Evolutionary conservation across 2,329 filamentous ascomycete genomes (phyloP).

Genomic region (Capronia epimyces): DNA sequence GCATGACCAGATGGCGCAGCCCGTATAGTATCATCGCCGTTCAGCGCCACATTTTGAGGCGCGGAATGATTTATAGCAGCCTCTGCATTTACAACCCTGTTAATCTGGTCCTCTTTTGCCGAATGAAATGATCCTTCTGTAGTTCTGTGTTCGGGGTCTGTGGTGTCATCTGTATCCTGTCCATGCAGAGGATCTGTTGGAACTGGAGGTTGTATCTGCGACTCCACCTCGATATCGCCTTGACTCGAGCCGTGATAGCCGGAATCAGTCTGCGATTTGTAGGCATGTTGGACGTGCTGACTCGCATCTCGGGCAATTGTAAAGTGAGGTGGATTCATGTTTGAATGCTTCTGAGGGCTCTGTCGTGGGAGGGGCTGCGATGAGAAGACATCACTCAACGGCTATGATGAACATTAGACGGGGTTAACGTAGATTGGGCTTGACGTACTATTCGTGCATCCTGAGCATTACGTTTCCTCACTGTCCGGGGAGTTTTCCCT

Average conservation of each 20-base stretch:
- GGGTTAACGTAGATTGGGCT: not conserved
- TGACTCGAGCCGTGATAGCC: conserved; percentile 45
- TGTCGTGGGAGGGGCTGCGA: conserved; percentile 34
- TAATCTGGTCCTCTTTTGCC: conserved; percentile 35
- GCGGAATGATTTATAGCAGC: conserved; percentile 5
- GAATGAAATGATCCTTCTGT: conserved; percentile 46
- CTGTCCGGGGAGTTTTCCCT: conserved; percentile 46
- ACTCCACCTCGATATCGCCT: conserved; percentile 38
- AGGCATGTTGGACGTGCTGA: conserved; percentile 33
- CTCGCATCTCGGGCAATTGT: conserved; percentile 30
- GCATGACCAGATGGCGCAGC: conserved; percentile 2
- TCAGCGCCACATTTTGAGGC: conserved; percentile 34
- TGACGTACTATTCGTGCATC: conserved; percentile 42
- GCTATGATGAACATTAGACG: conserved; percentile 33
- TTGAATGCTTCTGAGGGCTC: conserved; percentile 33
- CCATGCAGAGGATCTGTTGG: conserved; percentile 27
- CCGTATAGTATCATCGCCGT: not conserved
- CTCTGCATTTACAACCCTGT: conserved; percentile 29
- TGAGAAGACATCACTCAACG: conserved; percentile 46
- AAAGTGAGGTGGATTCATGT: conserved; percentile 36
- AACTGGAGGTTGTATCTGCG: conserved; percentile 3
- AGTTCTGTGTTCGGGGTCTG: conserved; percentile 34
- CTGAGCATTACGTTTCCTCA: conserved; percentile 40
- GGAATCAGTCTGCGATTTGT: conserved; percentile 43
- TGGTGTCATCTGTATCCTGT: conserved; percentile 34